Percentiles rank a stretch among this genome's conserved stretches.
phyloP scores from a whole-genome alignment of 495 filamentous ascomycete genomes.

The Terfezia boudieri region DNA sequence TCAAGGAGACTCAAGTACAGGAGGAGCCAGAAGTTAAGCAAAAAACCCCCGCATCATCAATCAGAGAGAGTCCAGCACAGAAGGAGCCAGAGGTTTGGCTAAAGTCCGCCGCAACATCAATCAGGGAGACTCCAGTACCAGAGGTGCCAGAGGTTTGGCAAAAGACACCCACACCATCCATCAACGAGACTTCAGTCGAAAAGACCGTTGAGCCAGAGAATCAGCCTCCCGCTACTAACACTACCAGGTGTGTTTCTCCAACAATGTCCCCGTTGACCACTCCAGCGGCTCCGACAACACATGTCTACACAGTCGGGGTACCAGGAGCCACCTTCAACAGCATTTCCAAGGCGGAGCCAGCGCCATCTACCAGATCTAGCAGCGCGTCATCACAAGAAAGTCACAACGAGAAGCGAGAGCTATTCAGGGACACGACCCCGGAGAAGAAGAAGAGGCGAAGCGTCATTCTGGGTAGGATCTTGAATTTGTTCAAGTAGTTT shows the following conservation, averaged over 20 bases:
- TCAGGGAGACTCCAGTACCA: background rate
- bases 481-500: background rate
- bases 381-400: background rate
- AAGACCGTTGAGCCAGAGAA: background rate
- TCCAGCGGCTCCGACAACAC: background rate
- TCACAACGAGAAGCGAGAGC: background rate
- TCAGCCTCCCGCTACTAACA: no score
- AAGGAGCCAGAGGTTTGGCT: background rate
- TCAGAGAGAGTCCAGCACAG: constrained; percentile 23
- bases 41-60: constrained; percentile 42
- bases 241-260: background rate
- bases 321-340: background rate
- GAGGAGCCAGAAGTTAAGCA: constrained; percentile 40
- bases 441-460: background rate
- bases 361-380: background rate
- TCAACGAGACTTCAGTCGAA: background rate
- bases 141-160: background rate
- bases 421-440: background rate
- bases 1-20: constrained; percentile 44
- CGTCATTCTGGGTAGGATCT: background rate
- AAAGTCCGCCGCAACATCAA: background rate
- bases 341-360: background rate
- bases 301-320: background rate
- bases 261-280: background rate
- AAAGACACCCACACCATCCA: background rate